Evolutionary conservation across 2,329 filamentous ascomycete species (phyloP), one percentile per base, ranked within the genome.

Genomic region (Leptographium procerum): DNA sequence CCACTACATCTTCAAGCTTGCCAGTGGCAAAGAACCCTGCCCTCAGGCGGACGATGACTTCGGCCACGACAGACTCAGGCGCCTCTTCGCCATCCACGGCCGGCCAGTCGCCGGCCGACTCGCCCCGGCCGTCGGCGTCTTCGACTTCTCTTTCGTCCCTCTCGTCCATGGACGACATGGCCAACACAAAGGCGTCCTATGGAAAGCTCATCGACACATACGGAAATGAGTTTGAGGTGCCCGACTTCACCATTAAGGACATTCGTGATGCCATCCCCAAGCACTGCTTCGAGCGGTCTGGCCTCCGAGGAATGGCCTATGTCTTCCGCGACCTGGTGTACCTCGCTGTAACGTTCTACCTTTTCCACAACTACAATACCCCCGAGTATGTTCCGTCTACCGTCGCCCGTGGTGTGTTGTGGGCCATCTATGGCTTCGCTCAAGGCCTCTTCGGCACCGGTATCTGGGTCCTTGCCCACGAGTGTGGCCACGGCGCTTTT

Each of bases 401-500:
- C 51, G 77, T 85, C 26, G 76, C 78, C 52, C 86, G 92, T 59
- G 81, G 80, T 61, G 83, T 68, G 36, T 80, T 86, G 57, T 86
- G 83, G 83, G 77, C 70, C 22, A 57, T 83, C 36, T 86, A 86
- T 70, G 90, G 90, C 56, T 74, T 96, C 67, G 69, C 95, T 51
- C 94, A 99, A 77, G 92, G 94, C 66, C 81, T 97, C 60, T 92
- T 96, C 70, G 92, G 82, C 67, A 99, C 94, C 52, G 94, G 94
- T 66, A 72, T 96, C 60, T 99, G 94, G 94, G 90, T 99, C 61
- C 78, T 99, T 64, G 92, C 94, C 61, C 94, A 99, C 76, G 94
- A 99, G 80, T 99, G 94, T 71, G 94, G 94, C 65, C 94, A 99
- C 76, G 89, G 94, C 73, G 87, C 94, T 61, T 97, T 99, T 79